Conservation (phyloP, 2,329 filamentous ascomycete species). For the Colletotrichum coccodes region DNA sequence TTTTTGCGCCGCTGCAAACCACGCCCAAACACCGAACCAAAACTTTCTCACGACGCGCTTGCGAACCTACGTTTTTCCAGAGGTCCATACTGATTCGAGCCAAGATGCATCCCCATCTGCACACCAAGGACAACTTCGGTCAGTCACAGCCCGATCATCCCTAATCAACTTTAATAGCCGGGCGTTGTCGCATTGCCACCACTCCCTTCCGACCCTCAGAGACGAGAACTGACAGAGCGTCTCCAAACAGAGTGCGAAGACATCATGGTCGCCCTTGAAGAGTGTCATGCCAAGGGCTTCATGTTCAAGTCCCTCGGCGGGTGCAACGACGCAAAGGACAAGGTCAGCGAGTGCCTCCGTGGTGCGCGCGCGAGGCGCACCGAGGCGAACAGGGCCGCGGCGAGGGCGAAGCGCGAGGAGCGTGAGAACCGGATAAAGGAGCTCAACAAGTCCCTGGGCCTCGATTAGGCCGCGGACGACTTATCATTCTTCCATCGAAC, state of each 20-base stretch:
- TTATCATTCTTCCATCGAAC: not conserved
- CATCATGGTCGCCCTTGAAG: conserved; percentile 91
- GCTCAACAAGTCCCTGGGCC: conserved; percentile 58
- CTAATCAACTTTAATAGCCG: conserved; percentile 1
- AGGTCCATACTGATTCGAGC: not conserved
- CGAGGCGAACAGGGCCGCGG: conserved; percentile 76
- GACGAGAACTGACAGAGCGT: not conserved
- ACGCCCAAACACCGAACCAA: not conserved
- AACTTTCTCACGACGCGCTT: not conserved
- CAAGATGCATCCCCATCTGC: conserved; percentile 94
- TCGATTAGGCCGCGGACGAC: conserved; percentile 33
- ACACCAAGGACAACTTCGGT: conserved; percentile 93
- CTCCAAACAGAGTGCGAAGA: conserved; percentile 84
- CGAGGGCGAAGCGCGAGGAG: conserved; percentile 77
- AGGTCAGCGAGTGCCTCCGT: conserved; percentile 87
- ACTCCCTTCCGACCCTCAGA: not conserved
- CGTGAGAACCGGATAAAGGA: conserved; percentile 76
- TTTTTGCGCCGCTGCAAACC: conserved; percentile 12
- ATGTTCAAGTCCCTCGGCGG: conserved; percentile 90
- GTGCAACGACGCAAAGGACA: conserved; percentile 87
- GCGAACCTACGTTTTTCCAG: not conserved
- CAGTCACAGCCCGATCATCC: conserved; percentile 41
- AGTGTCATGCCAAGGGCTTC: conserved; percentile 94
- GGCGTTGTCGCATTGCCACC: not conserved
- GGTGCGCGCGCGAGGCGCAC: conserved; percentile 84